Evolutionary conservation across 345 rosid genomes (phyloP), one percentile per base, ranked within the genome.

Genomic region (Murraya koenigii): DNA sequence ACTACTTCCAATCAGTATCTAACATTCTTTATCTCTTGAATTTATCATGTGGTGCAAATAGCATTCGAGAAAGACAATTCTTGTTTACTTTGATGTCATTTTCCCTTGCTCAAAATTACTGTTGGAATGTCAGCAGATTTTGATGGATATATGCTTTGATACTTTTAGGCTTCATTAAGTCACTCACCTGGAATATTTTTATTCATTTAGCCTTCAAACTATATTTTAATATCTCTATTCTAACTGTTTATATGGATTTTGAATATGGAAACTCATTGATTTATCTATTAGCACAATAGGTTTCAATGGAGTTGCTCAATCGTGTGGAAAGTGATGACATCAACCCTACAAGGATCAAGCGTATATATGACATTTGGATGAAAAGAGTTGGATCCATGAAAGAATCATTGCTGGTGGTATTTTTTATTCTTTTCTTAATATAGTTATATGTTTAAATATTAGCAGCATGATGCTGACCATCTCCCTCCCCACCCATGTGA

Each of bases 331-430:
- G 80, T 72, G 82, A 76, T 8, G 36, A 54, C 25, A 61, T 80
- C 39, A 81, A 81, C 52, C 61, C 83, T 10, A 74, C 54, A 9
- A 82, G 84, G 74, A 84, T 95, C 78, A 80, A 77, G 62, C 61
- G 75, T 68, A 79, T 88, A 9, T 95, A 84, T 71, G 93, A 89
- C 81, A 86, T 85, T 76, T 93, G 97, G 98, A 90, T 86, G 84
- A 77, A 88, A 77, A 86, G 89, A 89, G 90, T 85, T 76, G 90
- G 87, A 59, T 75, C 83, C 39, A 68, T 33, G 58, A 80, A 32
- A 65, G 80, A 77, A 38, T 75, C 70, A 59, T 63, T 78, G 63
- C 75, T 80, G 61, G 89, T 92, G 94, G 95, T 89, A 77, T 64
- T 32, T 44, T 66, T 28, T 52, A 15, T 52, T 52, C 56, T 52